These are phyloP conservation scores for Cryptosporidium sp. DNA, from an alignment of 169 alveolate species.

Conservation along the genomic window DNA sequence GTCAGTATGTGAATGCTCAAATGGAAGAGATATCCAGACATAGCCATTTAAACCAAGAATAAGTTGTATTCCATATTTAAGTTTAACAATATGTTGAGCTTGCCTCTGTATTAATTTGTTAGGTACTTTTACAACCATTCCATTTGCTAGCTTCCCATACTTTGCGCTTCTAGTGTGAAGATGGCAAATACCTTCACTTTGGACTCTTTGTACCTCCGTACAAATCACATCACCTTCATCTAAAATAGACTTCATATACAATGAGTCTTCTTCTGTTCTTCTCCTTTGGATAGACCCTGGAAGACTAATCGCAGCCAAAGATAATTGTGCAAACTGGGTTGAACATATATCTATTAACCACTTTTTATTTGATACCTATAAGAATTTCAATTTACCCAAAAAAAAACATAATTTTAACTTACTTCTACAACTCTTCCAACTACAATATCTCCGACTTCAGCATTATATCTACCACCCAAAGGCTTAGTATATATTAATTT, in stretches of 20 bases:
- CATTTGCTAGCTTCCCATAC: conserved; percentile 91
- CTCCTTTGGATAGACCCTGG: conserved; percentile 91
- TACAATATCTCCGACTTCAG: conserved; percentile 87
- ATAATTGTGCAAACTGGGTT: conserved; percentile 87
- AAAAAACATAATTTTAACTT: conserved; percentile 32
- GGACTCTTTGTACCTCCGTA: conserved; percentile 91
- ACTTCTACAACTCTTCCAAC: conserved; percentile 87
- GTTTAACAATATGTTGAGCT: conserved; percentile 89
- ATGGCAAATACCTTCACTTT: conserved; percentile 85
- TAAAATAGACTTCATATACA: conserved; percentile 90
- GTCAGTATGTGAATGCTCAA: conserved; percentile 76
- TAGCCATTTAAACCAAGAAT: conserved; percentile 92
- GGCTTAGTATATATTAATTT: conserved; percentile 88
- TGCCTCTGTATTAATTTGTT: conserved; percentile 88
- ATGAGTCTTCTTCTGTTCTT: conserved; percentile 90
- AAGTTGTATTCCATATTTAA: conserved; percentile 84
- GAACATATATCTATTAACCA: conserved; percentile 93
- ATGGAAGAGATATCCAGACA: conserved; percentile 83
- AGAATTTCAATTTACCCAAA: neutral
- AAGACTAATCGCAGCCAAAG: conserved; percentile 90
- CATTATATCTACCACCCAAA: conserved; percentile 84
- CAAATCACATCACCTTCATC: conserved; percentile 90
- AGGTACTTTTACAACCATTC: conserved; percentile 87
- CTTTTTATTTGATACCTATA: conserved; percentile 69
- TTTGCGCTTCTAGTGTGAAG: conserved; percentile 91